Conservation (phyloP, 2,329 filamentous ascomycete species). For the Moelleriella libera region DNA sequence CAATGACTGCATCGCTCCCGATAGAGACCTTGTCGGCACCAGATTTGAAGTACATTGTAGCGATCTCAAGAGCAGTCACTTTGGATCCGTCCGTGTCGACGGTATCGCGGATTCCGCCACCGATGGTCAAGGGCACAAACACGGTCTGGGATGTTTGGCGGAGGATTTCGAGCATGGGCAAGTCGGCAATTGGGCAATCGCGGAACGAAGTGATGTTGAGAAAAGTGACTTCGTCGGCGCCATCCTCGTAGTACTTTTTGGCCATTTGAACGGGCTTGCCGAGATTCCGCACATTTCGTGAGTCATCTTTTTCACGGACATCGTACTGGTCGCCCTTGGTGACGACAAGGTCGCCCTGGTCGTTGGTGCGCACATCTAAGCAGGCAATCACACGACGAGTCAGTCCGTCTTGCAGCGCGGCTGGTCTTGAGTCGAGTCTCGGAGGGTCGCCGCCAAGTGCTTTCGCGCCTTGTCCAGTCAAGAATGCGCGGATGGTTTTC, state of each 20-base stretch:
- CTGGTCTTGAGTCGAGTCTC: constrained; percentile 5
- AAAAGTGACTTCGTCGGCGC: constrained; percentile 93
- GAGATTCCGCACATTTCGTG: constrained; percentile 66
- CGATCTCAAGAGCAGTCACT: constrained; percentile 83
- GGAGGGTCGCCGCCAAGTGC: constrained; percentile 22
- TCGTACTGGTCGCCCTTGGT: constrained; percentile 99
- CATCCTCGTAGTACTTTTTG: constrained; percentile 85
- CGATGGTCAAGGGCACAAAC: constrained; percentile 90
- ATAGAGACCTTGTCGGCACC: constrained; percentile 97
- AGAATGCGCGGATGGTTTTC: constrained; percentile 70
- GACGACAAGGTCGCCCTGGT: constrained; percentile 86
- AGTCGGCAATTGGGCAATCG: constrained; percentile 81
- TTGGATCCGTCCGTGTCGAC: constrained; percentile 75
- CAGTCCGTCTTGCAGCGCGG: constrained; percentile 45
- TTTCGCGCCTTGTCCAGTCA: constrained; percentile 53
- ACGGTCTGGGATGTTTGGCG: constrained; percentile 77
- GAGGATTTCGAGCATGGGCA: constrained; percentile 92
- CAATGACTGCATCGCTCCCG: constrained; percentile 83
- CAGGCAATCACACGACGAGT: constrained; percentile 94
- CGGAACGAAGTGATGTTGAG: constrained; percentile 97
- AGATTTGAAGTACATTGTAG: constrained; percentile 92
- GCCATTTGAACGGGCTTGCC: constrained; percentile 97
- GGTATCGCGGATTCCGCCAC: constrained; percentile 88
- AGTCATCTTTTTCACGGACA: constrained; percentile 70
- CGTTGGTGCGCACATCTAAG: constrained; percentile 88